A percentile compares a stretch with the other conserved stretches of the same genome.
Evolutionary conservation across 306 rosid species (phyloP).

Genomic region (Bauhinia variegata): DNA sequence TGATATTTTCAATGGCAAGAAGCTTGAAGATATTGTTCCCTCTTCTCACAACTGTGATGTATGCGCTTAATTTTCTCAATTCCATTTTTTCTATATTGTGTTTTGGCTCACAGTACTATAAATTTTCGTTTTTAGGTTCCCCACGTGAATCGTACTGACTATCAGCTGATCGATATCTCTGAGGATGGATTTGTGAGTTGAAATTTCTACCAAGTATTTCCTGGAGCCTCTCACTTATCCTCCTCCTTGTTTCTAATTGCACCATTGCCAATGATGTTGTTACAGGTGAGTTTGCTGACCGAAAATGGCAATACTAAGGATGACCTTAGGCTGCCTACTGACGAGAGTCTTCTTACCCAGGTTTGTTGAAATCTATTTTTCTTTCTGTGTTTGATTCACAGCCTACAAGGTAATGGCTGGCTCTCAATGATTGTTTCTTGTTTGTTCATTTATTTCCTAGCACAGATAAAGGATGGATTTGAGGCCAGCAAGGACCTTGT

Average conservation of each 20-base stretch:
- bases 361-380: conserved; percentile 36
- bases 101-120: not conserved
- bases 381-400: not conserved
- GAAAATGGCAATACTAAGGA: conserved; percentile 74
- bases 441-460: not conserved
- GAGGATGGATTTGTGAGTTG: conserved; percentile 64
- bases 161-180: conserved; percentile 51
- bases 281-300: conserved; percentile 67
- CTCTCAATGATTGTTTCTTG: not conserved
- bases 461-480: conserved; percentile 79
- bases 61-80: conserved; percentile 11
- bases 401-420: not conserved
- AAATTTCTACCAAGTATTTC: not conserved
- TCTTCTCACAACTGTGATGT: conserved; percentile 85
- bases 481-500: conserved; percentile 74
- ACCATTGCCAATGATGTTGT: not conserved
- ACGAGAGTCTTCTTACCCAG: conserved; percentile 62
- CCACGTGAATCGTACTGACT: conserved; percentile 72
- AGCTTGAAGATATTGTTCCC: conserved; percentile 75
- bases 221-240: not conserved
- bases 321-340: conserved; percentile 59
- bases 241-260: conserved; percentile 4
- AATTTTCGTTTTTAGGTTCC: conserved; percentile 56
- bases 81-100: not conserved
- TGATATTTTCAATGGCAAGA: conserved; percentile 70